phyloP scores from a whole-genome alignment of 1,139 yeast genomes.

The Debaryomyces singareniensis region DNA sequence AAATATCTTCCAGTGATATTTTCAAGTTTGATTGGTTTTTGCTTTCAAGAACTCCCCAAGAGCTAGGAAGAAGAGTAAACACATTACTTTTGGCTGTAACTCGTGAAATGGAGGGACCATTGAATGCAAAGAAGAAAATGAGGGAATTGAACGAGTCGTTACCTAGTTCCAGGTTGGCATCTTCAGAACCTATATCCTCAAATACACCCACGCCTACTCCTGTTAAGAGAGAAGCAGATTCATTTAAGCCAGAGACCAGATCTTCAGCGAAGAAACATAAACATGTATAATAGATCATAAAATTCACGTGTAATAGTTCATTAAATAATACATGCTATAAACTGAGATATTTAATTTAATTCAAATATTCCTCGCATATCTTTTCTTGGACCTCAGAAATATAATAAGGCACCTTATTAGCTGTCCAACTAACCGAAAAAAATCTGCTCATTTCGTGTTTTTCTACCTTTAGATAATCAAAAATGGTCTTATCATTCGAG shows the following conservation, averaged over 20 bases:
- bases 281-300: not conserved
- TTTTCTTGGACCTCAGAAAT: conserved; percentile 61
- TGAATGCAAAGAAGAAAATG: conserved; percentile 12
- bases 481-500: conserved; percentile 47
- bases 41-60: conserved; percentile 77
- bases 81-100: conserved; percentile 75
- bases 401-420: conserved; percentile 74
- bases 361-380: conserved; percentile 23
- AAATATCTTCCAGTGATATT: conserved; percentile 62
- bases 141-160: conserved; percentile 12
- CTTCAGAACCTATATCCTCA: conserved; percentile 23
- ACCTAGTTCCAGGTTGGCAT: conserved; percentile 27
- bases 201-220: conserved; percentile 3
- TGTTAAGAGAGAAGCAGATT: conserved; percentile 3
- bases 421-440: conserved; percentile 85
- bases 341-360: not conserved
- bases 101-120: conserved; percentile 72
- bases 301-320: not conserved
- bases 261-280: not conserved
- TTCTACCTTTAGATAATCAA: conserved; percentile 62
- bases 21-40: conserved; percentile 90
- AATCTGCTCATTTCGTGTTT: conserved; percentile 56
- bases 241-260: not conserved
- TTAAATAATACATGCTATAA: too few relatives aligned
- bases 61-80: conserved; percentile 72